phyloP scores from a whole-genome alignment of 2,329 filamentous ascomycete genomes.

The Diaporthe eres region DNA sequence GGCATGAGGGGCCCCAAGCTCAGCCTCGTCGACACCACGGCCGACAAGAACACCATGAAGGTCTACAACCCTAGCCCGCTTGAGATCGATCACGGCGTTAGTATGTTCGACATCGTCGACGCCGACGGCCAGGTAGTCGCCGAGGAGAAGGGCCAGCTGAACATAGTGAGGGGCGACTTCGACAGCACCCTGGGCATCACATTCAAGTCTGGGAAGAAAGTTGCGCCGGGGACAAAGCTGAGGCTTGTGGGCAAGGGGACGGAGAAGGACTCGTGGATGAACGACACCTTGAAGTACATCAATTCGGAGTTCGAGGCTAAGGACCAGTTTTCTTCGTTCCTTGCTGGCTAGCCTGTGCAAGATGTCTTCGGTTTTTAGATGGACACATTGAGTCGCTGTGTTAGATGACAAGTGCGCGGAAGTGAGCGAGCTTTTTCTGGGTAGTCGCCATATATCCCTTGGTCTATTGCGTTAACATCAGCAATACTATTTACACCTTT shows the following conservation, averaged over 20 bases:
- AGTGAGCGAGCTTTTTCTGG: too few species aligned
- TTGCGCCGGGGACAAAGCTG: constrained; percentile 27
- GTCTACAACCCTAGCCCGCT: constrained; percentile 50
- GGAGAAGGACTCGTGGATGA: constrained; percentile 43
- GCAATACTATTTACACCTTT: not conserved
- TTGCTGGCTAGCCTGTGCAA: constrained; percentile 4
- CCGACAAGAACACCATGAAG: constrained; percentile 45
- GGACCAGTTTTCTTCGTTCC: constrained; percentile 29
- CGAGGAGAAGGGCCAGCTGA: constrained; percentile 49
- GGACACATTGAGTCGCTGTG: not conserved
- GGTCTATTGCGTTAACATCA: not conserved
- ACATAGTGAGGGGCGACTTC: constrained; percentile 47
- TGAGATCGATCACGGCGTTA: constrained; percentile 51
- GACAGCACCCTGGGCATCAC: constrained; percentile 48
- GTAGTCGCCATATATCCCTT: not conserved
- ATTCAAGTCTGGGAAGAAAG: constrained; percentile 34
- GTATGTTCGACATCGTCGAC: constrained; percentile 51
- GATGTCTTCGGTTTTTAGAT: not conserved
- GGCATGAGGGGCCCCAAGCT: constrained; percentile 48
- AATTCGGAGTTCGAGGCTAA: constrained; percentile 31
- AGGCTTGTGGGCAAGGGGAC: constrained; percentile 40
- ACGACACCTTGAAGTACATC: constrained; percentile 43
- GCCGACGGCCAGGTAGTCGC: constrained; percentile 46
- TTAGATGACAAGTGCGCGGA: not conserved
- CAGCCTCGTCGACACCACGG: constrained; percentile 43